These are phyloP conservation scores for Carnegiea gigantea DNA, from an alignment of 179 eudicot species.

Conservation along the genomic window DNA sequence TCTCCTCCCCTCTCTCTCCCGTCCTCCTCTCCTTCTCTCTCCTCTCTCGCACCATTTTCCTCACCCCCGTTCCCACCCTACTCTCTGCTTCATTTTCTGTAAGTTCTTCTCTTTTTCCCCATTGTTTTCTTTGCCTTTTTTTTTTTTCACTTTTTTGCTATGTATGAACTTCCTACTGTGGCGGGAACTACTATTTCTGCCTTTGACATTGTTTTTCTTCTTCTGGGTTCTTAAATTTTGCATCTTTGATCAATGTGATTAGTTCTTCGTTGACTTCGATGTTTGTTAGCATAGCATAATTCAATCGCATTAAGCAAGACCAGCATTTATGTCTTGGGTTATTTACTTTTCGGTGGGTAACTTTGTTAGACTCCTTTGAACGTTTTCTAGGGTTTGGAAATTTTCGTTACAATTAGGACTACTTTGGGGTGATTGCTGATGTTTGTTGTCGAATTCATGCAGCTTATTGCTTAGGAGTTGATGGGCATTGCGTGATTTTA, in stretches of 20 bases:
- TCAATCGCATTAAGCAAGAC: background rate
- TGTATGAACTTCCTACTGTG: constrained; percentile 26
- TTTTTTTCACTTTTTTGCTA: background rate
- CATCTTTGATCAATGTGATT: constrained; percentile 17
- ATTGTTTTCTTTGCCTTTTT: background rate
- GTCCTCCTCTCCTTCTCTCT: constrained; percentile 5
- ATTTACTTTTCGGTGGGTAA: constrained; percentile 7
- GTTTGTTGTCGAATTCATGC: constrained; percentile 1
- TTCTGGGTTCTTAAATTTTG: constrained; percentile 7
- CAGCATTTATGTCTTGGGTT: constrained; percentile 3
- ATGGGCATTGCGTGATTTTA: constrained; percentile 29
- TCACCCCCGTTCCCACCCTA: constrained; percentile 9
- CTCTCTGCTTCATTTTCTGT: constrained; percentile 22
- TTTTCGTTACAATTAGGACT: background rate
- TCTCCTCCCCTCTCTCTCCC: constrained; percentile 19
- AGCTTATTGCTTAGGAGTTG: constrained; percentile 15
- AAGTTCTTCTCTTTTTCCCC: constrained; percentile 19
- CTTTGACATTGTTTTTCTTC: background rate
- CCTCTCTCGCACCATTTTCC: constrained; percentile 16
- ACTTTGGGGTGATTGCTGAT: constrained; percentile 12
- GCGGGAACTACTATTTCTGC: constrained; percentile 28
- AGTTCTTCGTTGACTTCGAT: constrained; percentile 5
- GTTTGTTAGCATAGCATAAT: constrained; percentile 14
- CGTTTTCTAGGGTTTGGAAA: constrained; percentile 29
- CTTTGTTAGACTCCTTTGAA: background rate